Evolutionary conservation across 2,329 filamentous ascomycete genomes (phyloP), one percentile per base, ranked within the genome.

Genomic region (Malbranchea zuffiana): DNA sequence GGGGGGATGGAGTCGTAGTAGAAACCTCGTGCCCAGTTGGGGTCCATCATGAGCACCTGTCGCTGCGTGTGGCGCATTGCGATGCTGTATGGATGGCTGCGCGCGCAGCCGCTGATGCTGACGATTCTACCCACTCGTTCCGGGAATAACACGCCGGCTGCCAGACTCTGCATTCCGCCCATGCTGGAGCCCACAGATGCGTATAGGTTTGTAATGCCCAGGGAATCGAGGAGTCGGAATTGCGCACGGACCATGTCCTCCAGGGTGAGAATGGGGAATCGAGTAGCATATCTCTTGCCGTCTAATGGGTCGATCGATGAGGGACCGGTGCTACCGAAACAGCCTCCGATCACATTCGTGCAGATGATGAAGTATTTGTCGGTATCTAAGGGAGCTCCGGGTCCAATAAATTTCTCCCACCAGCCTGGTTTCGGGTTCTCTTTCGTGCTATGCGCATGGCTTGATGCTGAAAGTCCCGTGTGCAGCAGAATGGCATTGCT

Each of bases 371-470:
- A 84, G 66, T 92, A 93, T 56, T 85, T 88, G 60, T 88, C 66
- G 1, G 90, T 98, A 58, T 98, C 85, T 6, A 98, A 64, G 7
- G 85, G 82, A 13, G 72, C 72, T 1, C 82, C 85, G 0, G 87
- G 82, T 0, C 90, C 90, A 52, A 98, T 96, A 57, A 98, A 98
- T 59, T 82, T 88, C 62, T 98, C 90, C 90, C 90, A 98, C 90
- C 90, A 98, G 3, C 90, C 90, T 0, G 86, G 81, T 57, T 87
- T 82, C 0, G 83, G 74, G 57, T 98, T 98, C 6, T 69, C 66
- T 35, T 74, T 70, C n/a, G 88, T 96, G 40, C 86, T 95, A 54
- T 87, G 87, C 2, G 90, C 90, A 62, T 98, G 90, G 40, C 87
- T 96, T 5, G 87, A 95, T n/a, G 90, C 90, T 1, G 87, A 95